A percentile compares a stretch with the other conserved stretches of the same genome.
Evolutionary conservation across 768 basidiomycete genomes (phyloP).

Genomic region (Calvatia gigantea): DNA sequence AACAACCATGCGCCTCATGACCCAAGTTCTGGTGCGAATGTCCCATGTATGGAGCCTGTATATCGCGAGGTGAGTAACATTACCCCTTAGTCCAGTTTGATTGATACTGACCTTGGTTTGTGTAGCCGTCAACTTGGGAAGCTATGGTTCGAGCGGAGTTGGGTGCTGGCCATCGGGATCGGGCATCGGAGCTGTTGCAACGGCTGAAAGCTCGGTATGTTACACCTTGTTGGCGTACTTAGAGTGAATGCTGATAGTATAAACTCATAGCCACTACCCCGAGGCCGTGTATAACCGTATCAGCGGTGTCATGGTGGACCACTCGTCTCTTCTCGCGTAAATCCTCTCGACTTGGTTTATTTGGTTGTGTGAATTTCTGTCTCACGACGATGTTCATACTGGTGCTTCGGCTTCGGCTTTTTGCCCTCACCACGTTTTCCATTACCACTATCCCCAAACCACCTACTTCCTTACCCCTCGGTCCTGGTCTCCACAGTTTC

Average conservation of each 20-base stretch:
- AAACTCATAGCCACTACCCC: slow-evolving; percentile 57
- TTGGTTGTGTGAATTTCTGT: not conserved
- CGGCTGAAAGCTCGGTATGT: slow-evolving; percentile 70
- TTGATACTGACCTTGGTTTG: slow-evolving; percentile 7
- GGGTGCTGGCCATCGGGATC: slow-evolving; percentile 66
- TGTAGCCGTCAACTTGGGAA: slow-evolving; percentile 89
- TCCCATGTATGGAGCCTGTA: slow-evolving; percentile 54
- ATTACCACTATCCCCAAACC: not conserved
- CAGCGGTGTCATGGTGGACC: slow-evolving; percentile 76
- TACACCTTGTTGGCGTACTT: not conserved
- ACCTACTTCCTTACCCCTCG: not conserved
- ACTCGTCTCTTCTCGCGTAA: slow-evolving; percentile 41
- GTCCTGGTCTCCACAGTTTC: no score
- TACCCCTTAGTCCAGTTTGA: not conserved
- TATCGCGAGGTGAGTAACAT: slow-evolving; percentile 69
- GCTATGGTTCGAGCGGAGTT: slow-evolving; percentile 93
- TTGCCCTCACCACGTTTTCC: not conserved
- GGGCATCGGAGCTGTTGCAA: slow-evolving; percentile 65
- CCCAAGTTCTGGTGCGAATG: slow-evolving; percentile 25
- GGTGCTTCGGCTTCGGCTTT: not conserved
- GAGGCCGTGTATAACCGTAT: slow-evolving; percentile 78
- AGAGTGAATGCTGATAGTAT: no score
- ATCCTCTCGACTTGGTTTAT: not conserved
- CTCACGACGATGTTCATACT: not conserved
- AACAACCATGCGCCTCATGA: slow-evolving; percentile 84